These are phyloP conservation scores for Gloeopeniophorella convolvens DNA, from an alignment of 768 basidiomycete genomes.

Conservation along the genomic window DNA sequence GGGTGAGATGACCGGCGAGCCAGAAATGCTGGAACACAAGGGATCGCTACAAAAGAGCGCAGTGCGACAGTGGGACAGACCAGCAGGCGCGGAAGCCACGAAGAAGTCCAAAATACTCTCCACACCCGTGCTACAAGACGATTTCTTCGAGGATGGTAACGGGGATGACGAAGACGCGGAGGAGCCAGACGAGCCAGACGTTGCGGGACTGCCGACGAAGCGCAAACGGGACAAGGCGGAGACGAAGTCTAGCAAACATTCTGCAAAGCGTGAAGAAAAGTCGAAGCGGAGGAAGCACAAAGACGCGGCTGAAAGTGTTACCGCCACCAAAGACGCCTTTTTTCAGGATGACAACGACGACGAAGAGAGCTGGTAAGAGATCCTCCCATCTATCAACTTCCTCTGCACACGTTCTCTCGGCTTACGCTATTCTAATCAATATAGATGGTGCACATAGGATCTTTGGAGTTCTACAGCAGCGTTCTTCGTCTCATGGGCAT, in stretches of 20 bases:
- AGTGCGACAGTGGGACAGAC: not conserved
- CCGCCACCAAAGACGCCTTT: not conserved
- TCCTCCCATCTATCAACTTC: too few relatives aligned
- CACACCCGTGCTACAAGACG: too few relatives aligned
- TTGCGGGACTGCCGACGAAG: not conserved
- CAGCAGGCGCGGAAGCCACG: not conserved
- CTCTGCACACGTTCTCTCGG: too few relatives aligned
- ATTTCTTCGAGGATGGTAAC: constrained; percentile 28
- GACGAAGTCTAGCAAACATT: not conserved
- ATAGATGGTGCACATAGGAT: too few relatives aligned
- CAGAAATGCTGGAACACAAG: constrained; percentile 38
- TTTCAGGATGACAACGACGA: too few relatives aligned
- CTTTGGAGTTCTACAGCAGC: too few relatives aligned
- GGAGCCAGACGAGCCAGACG: not conserved
- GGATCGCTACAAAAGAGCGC: not conserved
- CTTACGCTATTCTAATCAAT: too few relatives aligned
- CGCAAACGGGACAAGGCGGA: not conserved
- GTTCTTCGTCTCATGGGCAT: too few relatives aligned
- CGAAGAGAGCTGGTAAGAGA: not conserved
- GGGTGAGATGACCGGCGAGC: constrained; percentile 52
- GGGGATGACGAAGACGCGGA: constrained; percentile 7
- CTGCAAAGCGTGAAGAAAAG: not conserved
- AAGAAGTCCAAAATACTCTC: not conserved
- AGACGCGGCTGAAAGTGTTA: not conserved
- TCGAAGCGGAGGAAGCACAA: not conserved